Conservation (phyloP, 2,329 filamentous ascomycete species). For the Curvularia hawaiiensis region DNA sequence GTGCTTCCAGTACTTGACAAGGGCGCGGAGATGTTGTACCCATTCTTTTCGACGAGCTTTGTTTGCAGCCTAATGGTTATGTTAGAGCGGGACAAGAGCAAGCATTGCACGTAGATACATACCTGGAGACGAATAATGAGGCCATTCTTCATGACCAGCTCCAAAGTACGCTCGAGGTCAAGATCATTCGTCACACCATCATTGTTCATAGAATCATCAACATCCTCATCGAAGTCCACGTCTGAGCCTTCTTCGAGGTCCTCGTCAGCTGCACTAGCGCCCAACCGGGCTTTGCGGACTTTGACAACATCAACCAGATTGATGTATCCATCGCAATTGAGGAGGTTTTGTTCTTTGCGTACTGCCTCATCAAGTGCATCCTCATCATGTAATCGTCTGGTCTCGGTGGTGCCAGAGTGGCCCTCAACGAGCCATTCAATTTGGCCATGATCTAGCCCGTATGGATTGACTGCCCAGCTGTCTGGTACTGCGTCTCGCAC, state of each 20-base stretch:
- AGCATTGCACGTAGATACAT: background rate
- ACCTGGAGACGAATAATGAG: conserved; percentile 66
- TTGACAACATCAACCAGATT: conserved; percentile 63
- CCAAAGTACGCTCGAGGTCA: conserved; percentile 64
- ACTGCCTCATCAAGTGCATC: conserved; percentile 64
- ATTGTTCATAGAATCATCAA: conserved; percentile 53
- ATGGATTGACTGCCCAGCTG: conserved; percentile 67
- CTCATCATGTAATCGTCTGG: conserved; percentile 58
- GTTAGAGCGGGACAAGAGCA: conserved; percentile 17
- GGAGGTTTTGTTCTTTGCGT: conserved; percentile 63
- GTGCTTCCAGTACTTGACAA: conserved; percentile 67
- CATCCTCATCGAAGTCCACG: conserved; percentile 60
- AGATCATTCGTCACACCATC: conserved; percentile 60
- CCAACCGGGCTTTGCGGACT: conserved; percentile 61
- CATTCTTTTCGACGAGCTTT: conserved; percentile 64
- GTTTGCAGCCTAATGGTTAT: conserved; percentile 55
- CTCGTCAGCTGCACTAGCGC: conserved; percentile 59
- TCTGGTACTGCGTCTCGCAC: conserved; percentile 64
- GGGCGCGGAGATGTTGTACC: conserved; percentile 61
- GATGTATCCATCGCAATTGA: conserved; percentile 67
- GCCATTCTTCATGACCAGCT: conserved; percentile 65
- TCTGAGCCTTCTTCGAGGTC: conserved; percentile 58
- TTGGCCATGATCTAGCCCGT: conserved; percentile 58
- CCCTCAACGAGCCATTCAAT: conserved; percentile 62
- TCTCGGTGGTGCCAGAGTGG: conserved; percentile 49